phyloP scores from a whole-genome alignment of 164 flowering plant species.

The Saururus chinensis region DNA sequence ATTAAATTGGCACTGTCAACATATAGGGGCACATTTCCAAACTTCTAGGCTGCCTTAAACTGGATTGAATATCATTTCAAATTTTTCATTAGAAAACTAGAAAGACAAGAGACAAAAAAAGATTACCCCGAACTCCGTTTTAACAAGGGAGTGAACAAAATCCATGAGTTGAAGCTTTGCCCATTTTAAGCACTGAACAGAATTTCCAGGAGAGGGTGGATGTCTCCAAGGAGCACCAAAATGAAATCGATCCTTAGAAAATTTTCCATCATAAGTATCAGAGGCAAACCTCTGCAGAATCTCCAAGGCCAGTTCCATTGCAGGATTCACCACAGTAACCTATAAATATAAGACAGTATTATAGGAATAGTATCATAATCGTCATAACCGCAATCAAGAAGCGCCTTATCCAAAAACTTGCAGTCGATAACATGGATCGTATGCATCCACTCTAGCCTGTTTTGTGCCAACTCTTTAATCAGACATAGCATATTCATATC shows the following conservation, averaged over 20 bases:
- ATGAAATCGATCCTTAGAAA: conserved; percentile 57
- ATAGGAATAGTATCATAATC: not conserved
- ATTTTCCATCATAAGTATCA: conserved; percentile 56
- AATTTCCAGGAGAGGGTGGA: conserved; percentile 59
- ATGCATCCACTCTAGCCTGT: no score
- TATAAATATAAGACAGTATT: conserved; percentile 11
- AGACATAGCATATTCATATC: no score
- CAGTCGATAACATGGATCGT: no score
- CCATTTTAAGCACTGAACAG: conserved; percentile 39
- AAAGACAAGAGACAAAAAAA: not conserved
- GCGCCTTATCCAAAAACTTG: no score
- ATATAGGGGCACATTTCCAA: no score
- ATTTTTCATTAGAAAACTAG: no score
- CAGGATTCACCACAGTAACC: conserved; percentile 88
- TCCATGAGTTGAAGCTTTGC: conserved; percentile 90
- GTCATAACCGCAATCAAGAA: not conserved
- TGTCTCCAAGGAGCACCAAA: conserved; percentile 99
- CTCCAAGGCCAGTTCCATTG: conserved; percentile 72
- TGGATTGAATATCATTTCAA: no score
- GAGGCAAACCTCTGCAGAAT: conserved; percentile 57
- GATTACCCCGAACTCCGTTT: conserved; percentile 76
- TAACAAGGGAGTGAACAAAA: conserved; percentile 68
- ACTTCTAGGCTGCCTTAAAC: no score
- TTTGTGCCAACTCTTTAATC: no score
- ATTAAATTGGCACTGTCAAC: no score